A percentile compares a stretch with the other conserved stretches of the same genome.
phyloP scores from a whole-genome alignment of 495 filamentous ascomycete species.

The Saxophila tyrrhenica region DNA sequence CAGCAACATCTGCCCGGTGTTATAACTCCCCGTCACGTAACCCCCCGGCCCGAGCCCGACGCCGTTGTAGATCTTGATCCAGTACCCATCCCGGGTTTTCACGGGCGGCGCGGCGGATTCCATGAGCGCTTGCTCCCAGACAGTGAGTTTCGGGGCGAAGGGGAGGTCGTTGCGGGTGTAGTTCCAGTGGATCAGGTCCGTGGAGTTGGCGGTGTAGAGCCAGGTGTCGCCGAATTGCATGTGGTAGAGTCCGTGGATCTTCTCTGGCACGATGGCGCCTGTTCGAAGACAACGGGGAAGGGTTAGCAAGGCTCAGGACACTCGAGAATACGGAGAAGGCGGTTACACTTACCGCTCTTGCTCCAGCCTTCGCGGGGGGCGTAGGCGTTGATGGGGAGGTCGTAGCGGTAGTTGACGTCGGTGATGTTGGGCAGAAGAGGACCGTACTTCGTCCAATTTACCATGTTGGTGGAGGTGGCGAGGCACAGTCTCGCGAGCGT shows the following conservation, averaged over 20 bases:
- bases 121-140: slow-evolving; percentile 13
- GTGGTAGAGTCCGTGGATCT: slow-evolving; percentile 21
- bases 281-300: too few relatives aligned
- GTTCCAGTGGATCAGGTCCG: slow-evolving; percentile 19
- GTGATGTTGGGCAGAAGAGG: slow-evolving; percentile 7
- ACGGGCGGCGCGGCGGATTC: slow-evolving; percentile 17
- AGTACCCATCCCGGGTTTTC: slow-evolving; percentile 21
- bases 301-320: too few relatives aligned
- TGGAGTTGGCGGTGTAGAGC: slow-evolving; percentile 20
- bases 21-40: slow-evolving; percentile 17
- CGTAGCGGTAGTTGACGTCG: background rate
- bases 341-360: slow-evolving; percentile 17
- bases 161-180: background rate
- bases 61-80: slow-evolving; percentile 25
- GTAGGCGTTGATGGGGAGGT: slow-evolving; percentile 1
- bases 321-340: too few relatives aligned
- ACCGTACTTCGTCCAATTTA: slow-evolving; percentile 17
- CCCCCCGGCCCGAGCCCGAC: slow-evolving; percentile 14
- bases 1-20: slow-evolving; percentile 23
- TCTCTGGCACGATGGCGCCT: slow-evolving; percentile 23
- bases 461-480: slow-evolving; percentile 21
- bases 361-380: background rate
- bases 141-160: slow-evolving; percentile 6
- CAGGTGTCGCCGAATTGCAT: slow-evolving; percentile 24
- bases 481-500: slow-evolving; percentile 16